A percentile compares a stretch with the other conserved stretches of the same genome.
Conservation (phyloP, 139 green algal genomes). For the Pseudopediastrum boryanum region DNA sequence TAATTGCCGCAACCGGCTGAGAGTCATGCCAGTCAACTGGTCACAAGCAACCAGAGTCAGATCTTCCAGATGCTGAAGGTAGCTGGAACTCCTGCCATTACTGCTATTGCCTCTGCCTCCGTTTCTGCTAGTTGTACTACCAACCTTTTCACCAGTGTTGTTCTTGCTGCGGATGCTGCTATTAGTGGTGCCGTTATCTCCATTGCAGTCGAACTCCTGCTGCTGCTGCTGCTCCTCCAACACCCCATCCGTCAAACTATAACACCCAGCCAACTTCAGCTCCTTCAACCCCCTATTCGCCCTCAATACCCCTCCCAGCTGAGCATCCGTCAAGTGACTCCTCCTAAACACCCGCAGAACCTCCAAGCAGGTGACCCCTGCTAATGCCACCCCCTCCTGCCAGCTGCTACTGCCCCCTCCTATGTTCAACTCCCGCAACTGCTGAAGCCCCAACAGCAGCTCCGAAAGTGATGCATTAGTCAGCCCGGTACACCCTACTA, state of each 20-base stretch:
- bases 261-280: slow-evolving; percentile 11
- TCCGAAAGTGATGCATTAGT: not conserved
- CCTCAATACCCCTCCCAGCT: not conserved
- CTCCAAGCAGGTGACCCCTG: not conserved
- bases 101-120: not conserved
- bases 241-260: slow-evolving; percentile 15
- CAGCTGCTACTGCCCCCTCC: not conserved
- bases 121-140: not conserved
- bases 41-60: slow-evolving; percentile 15
- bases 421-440: not conserved
- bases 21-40: not conserved
- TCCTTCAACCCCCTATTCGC: not conserved
- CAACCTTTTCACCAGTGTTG: no score
- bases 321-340: not conserved
- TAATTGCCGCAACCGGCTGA: not conserved
- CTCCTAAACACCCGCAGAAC: slow-evolving; percentile 2
- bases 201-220: not conserved
- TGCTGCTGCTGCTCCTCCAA: not conserved
- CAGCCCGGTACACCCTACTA: slow-evolving; percentile 6
- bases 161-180: slow-evolving; percentile 1
- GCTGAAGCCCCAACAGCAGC: not conserved
- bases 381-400: not conserved
- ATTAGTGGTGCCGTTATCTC: not conserved
- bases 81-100: not conserved
- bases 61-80: not conserved